phyloP scores from a whole-genome alignment of 2,329 filamentous ascomycete genomes.

The Cercospora sp. region DNA sequence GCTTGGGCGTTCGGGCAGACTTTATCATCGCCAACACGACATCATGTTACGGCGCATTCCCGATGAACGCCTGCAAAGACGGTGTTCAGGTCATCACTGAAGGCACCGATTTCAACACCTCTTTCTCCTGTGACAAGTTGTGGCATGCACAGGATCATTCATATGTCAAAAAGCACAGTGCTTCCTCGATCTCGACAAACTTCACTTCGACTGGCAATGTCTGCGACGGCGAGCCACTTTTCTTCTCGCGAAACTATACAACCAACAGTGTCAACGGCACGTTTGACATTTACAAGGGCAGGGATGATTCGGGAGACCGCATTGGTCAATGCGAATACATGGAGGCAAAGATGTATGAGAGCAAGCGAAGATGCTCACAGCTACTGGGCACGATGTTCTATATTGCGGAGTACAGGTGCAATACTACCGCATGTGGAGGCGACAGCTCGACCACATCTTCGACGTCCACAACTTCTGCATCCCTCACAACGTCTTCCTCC shows the following conservation, averaged over 20 bases:
- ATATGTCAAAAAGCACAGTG: conserved; percentile 15
- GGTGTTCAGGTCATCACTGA: conserved; percentile 21
- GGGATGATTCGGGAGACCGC: conserved; percentile 13
- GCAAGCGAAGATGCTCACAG: conserved; percentile 14
- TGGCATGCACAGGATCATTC: conserved; percentile 6
- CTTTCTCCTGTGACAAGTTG: conserved; percentile 17
- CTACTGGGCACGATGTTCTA: conserved; percentile 19
- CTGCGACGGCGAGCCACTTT: conserved; percentile 16
- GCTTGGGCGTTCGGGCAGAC: neutral
- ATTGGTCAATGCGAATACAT: conserved; percentile 15
- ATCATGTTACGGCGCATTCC: conserved; percentile 21
- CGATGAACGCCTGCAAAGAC: conserved; percentile 11
- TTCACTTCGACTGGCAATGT: conserved; percentile 20
- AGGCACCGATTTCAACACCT: conserved; percentile 14
- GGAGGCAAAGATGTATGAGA: conserved; percentile 12
- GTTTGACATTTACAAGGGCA: conserved; percentile 20
- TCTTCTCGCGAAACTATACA: conserved; percentile 15
- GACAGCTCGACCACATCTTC: neutral
- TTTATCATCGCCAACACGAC: conserved; percentile 25
- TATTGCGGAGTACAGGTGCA: conserved; percentile 15
- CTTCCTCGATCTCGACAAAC: neutral
- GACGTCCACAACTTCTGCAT: neutral
- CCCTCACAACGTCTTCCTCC: neutral
- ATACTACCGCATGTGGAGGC: conserved; percentile 17
- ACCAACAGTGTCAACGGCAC: conserved; percentile 17